Percentiles rank a stretch among this genome's conserved stretches.
Evolutionary conservation across 108 stramenopile genomes (phyloP).

Genomic region (Skeletonema marinoi): DNA sequence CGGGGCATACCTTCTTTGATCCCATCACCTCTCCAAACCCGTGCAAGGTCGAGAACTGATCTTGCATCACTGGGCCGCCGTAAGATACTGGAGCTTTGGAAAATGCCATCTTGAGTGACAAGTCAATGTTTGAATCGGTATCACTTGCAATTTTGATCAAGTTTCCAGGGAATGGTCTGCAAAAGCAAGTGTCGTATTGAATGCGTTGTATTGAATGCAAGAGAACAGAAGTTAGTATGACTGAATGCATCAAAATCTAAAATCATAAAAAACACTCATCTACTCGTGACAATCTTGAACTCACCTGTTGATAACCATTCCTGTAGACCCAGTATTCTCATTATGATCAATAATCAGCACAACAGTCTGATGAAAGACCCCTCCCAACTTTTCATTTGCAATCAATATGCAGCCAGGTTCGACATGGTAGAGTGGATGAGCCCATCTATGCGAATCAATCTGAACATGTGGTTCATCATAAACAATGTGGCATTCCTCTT

Average conservation of each 20-base stretch:
- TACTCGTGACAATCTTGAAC: conserved; percentile 9
- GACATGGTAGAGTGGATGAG: conserved; percentile 76
- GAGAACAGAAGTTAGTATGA: not conserved
- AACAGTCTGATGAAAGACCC: conserved; percentile 89
- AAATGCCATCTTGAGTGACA: conserved; percentile 81
- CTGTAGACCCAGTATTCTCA: conserved; percentile 74
- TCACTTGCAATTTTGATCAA: conserved; percentile 68
- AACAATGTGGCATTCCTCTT: conserved; percentile 74
- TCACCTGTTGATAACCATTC: conserved; percentile 89
- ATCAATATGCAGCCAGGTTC: conserved; percentile 86
- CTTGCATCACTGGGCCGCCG: conserved; percentile 82
- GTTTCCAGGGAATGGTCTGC: conserved; percentile 76
- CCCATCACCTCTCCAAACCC: conserved; percentile 85
- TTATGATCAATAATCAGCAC: conserved; percentile 87
- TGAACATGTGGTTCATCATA: conserved; percentile 53
- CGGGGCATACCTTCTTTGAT: conserved; percentile 79
- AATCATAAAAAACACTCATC: too few relatives aligned
- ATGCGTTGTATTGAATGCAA: not conserved
- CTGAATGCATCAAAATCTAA: not conserved
- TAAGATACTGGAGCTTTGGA: conserved; percentile 74
- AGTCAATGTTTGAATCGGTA: conserved; percentile 66
- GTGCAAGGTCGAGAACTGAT: conserved; percentile 83
- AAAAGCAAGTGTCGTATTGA: not conserved
- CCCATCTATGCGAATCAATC: conserved; percentile 85
- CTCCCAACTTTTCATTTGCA: conserved; percentile 88